Base-by-base conservation (phyloP, 306 rosid genomes). In the Quercus suber region DNA sequence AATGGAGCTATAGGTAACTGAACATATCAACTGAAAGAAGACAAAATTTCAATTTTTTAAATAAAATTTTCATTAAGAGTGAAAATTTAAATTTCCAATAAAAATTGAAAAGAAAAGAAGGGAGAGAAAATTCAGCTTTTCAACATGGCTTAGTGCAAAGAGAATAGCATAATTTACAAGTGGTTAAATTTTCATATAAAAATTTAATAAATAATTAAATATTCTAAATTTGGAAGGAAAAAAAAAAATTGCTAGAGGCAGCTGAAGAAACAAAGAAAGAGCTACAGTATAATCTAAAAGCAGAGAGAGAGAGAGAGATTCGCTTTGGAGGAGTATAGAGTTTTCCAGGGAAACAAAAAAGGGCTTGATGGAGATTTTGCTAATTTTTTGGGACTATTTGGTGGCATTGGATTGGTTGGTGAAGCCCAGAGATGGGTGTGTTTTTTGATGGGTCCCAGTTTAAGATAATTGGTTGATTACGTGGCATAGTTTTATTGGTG, bases 311-410 rank as follows among this genome's bases (percentile, higher is more conserved):
- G 19, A 52, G 52, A 51, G 14, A 6, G 23, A 25, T 52, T 67
- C 61, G 45, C 3, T 28, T 19, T 10, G 52, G 52, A 37, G 51
- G 52, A 30, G 49, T 31, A 21, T 0, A 37, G 7, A 49, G 64
- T 79, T 81, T 81, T 79, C 18, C 9, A 2, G 76, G n/a, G 57
- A 81, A 78, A 45, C 75, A 73, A 78, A 59, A 81, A 41, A 51
- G 67, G 49, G 73, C 51, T 27, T 51, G 70, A 1, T 59, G 75
- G 6, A 18, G 52, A 76, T 3, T 18, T 8, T 18, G 12, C 45
- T 35, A 35, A 5, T 35, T 63, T 69, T 30, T 73, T 71, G 60
- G 41, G 78, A 56, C 67, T 25, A 55, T 52, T 74, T 7, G 35
- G 18, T 37, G 45, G 55, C 5, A 8, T 59, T 4, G 41, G 43